phyloP scores from a whole-genome alignment of 139 green algal genomes.

The Zygnema circumcarinatum region DNA sequence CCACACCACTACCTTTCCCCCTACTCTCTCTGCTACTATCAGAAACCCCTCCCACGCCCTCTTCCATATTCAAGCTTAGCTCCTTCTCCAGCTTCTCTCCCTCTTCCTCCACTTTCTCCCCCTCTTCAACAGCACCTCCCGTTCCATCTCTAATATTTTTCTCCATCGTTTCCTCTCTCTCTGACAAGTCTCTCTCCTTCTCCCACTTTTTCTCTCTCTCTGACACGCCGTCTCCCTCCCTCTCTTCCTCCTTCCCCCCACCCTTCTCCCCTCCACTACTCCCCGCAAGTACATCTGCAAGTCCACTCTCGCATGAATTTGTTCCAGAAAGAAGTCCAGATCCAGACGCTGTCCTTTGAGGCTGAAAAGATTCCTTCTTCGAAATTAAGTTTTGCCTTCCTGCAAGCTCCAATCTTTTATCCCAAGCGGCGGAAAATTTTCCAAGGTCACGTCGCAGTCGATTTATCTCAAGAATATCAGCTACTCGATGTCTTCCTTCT shows the following conservation, averaged over 20 bases:
- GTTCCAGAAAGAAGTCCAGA: neutral
- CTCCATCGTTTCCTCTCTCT: neutral
- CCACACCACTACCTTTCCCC: neutral
- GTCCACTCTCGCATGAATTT: too few species aligned
- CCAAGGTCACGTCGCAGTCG: conserved; percentile 19
- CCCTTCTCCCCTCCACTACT: conserved; percentile 3
- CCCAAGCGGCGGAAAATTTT: conserved; percentile 3
- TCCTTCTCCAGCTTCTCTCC: conserved; percentile 15
- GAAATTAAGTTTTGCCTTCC: neutral
- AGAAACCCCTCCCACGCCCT: neutral
- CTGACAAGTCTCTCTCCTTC: conserved; percentile 18
- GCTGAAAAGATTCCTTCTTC: neutral
- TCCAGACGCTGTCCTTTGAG: neutral
- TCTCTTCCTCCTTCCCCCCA: conserved; percentile 1
- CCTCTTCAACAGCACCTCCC: conserved; percentile 2
- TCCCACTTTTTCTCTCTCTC: conserved; percentile 1
- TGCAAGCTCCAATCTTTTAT: neutral
- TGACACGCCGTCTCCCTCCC: conserved; percentile 2
- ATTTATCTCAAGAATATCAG: conserved; percentile 47
- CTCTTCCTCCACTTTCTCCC: conserved; percentile 16
- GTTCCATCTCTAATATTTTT: conserved; percentile 1
- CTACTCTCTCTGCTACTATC: neutral
- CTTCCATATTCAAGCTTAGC: neutral
- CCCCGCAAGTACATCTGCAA: neutral
- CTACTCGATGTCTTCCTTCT: neutral